Evolutionary conservation across 2,329 filamentous ascomycete genomes (phyloP).

Genomic region (Aspergillus calidoustus): DNA sequence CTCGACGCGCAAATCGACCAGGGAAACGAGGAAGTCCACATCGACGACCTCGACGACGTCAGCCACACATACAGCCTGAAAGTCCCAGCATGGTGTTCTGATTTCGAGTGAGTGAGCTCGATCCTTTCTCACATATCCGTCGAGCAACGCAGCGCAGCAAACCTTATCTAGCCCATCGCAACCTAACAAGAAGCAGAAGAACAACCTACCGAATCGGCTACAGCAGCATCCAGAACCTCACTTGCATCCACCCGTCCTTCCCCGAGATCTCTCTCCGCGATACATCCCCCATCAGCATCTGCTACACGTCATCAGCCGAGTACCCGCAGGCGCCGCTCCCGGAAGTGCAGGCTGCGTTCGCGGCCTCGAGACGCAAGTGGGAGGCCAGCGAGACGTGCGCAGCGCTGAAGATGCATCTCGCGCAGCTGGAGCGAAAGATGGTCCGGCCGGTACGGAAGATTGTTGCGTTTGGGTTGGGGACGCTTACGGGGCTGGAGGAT

Average conservation of each 20-base stretch:
- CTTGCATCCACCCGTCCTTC: slow-evolving; percentile 18
- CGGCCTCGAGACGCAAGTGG: slow-evolving; percentile 22
- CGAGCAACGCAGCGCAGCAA: not conserved
- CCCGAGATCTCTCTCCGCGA: slow-evolving; percentile 20
- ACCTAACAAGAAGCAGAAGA: not conserved
- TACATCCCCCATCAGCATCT: slow-evolving; percentile 24
- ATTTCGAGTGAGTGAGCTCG: slow-evolving; percentile 21
- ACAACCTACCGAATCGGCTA: slow-evolving; percentile 28
- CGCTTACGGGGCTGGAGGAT: slow-evolving; percentile 16
- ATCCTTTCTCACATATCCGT: not conserved
- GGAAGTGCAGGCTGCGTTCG: slow-evolving; percentile 18
- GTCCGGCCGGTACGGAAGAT: slow-evolving; percentile 27
- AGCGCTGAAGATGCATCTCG: slow-evolving; percentile 20
- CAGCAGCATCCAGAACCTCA: slow-evolving; percentile 26
- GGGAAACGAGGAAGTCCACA: slow-evolving; percentile 23
- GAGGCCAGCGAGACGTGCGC: slow-evolving; percentile 24
- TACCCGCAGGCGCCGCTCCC: slow-evolving; percentile 4
- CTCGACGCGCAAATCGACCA: slow-evolving; percentile 23
- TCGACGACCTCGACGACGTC: slow-evolving; percentile 24
- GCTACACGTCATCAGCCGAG: slow-evolving; percentile 18
- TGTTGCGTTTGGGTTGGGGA: slow-evolving; percentile 31
- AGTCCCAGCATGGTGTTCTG: slow-evolving; percentile 23
- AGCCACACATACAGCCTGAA: slow-evolving; percentile 22
- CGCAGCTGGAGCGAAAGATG: not conserved
- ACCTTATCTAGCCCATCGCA: not conserved